A percentile compares a stretch with the other conserved stretches of the same genome.
These are phyloP conservation scores for Penicillium sp. DNA, from an alignment of 2,329 filamentous ascomycete species.

Conservation along the genomic window DNA sequence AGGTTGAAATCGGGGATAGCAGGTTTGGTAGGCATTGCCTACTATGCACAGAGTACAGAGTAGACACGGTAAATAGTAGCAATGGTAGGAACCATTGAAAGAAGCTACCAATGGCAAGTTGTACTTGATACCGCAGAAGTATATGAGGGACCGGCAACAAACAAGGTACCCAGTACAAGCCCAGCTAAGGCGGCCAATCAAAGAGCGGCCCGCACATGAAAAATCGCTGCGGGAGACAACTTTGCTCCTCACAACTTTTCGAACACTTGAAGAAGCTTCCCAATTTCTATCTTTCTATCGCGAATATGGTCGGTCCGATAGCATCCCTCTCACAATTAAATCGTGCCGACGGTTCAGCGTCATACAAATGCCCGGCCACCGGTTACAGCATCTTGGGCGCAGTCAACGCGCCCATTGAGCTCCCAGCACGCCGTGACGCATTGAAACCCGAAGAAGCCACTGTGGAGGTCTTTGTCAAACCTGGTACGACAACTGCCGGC, in stretches of 20 bases:
- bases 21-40: too few relatives aligned
- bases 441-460: constrained; percentile 88
- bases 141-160: background rate
- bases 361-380: constrained; percentile 39
- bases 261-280: background rate
- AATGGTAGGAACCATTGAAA: background rate
- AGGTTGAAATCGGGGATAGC: background rate
- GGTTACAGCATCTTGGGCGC: constrained; percentile 80
- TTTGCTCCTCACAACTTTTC: background rate
- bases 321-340: constrained; percentile 32
- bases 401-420: constrained; percentile 91
- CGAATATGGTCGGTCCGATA: constrained; percentile 35
- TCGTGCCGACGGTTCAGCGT: constrained; percentile 41
- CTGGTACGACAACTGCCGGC: constrained; percentile 80
- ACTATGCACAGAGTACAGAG: background rate
- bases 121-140: background rate
- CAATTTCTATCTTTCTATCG: background rate
- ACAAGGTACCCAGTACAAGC: background rate
- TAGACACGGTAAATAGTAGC: background rate
- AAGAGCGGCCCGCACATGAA: constrained; percentile 15
- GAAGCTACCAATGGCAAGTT: background rate
- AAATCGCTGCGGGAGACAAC: constrained; percentile 9
- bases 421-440: constrained; percentile 68
- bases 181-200: constrained; percentile 15
- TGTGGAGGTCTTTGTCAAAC: constrained; percentile 85